Evolutionary conservation across 108 stramenopile species (phyloP).

Genomic region (Thalassiosira profunda): DNA sequence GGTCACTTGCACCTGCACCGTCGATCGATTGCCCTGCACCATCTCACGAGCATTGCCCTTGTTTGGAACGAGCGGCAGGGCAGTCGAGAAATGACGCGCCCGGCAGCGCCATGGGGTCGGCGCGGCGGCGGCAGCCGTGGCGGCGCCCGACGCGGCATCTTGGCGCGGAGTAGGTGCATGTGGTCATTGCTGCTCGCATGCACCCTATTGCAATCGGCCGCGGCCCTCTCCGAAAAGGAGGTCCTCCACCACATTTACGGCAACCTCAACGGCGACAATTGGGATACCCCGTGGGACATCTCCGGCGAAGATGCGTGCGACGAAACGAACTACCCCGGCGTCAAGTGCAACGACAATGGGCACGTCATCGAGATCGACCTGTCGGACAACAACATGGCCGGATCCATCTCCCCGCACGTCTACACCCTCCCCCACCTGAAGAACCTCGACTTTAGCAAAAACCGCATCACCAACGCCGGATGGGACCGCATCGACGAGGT

Average conservation of each 20-base stretch:
- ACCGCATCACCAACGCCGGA: slow-evolving; percentile 30
- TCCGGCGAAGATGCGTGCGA: slow-evolving; percentile 13
- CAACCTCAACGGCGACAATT: slow-evolving; percentile 38
- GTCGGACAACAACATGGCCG: slow-evolving; percentile 61
- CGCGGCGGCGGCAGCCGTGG: not conserved
- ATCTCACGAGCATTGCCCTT: no score
- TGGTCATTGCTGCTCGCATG: slow-evolving; percentile 7
- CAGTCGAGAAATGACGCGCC: no score
- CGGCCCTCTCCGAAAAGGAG: slow-evolving; percentile 11
- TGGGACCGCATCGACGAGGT: slow-evolving; percentile 38
- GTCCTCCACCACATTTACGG: slow-evolving; percentile 26
- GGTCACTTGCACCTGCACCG: no score
- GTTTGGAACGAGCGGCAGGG: no score
- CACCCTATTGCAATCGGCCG: not conserved
- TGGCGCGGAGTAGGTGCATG: not conserved
- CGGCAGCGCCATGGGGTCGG: no score
- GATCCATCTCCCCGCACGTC: slow-evolving; percentile 48
- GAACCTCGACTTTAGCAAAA: slow-evolving; percentile 31
- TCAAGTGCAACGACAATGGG: slow-evolving; percentile 18
- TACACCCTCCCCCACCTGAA: slow-evolving; percentile 35
- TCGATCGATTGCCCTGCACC: no score
- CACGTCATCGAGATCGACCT: slow-evolving; percentile 64
- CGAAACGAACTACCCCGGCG: slow-evolving; percentile 7
- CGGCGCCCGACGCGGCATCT: not conserved
- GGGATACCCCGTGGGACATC: slow-evolving; percentile 29